These are phyloP conservation scores for Sarocladiaceae sp. DNA, from an alignment of 2,329 filamentous ascomycete genomes.

Conservation along the genomic window DNA sequence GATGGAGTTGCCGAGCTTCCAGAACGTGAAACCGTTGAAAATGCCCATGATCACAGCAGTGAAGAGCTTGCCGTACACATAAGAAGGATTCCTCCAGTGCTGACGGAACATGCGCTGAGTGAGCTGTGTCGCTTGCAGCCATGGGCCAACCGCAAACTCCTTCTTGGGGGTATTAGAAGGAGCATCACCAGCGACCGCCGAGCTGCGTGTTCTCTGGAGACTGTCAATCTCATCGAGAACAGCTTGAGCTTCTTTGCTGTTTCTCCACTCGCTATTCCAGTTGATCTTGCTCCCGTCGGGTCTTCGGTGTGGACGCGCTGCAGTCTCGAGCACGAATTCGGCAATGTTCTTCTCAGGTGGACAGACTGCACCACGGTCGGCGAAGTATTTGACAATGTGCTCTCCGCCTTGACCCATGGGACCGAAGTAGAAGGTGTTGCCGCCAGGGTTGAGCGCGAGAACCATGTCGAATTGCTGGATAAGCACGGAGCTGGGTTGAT, in stretches of 20 bases:
- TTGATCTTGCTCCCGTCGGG: conserved; percentile 44
- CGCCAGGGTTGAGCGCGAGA: conserved; percentile 46
- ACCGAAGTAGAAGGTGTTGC: conserved; percentile 50
- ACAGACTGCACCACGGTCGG: conserved; percentile 59
- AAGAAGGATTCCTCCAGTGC: conserved; percentile 73
- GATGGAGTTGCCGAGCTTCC: conserved; percentile 59
- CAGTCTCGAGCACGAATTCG: conserved; percentile 45
- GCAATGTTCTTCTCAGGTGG: conserved; percentile 50
- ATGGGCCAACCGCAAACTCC: conserved; percentile 64
- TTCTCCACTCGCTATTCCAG: conserved; percentile 73
- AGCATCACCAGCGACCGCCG: conserved; percentile 10
- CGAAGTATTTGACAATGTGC: conserved; percentile 46
- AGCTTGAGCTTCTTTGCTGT: conserved; percentile 55
- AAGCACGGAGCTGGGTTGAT: conserved; percentile 49
- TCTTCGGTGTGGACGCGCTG: conserved; percentile 28
- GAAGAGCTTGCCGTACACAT: conserved; percentile 75
- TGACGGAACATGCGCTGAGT: conserved; percentile 67
- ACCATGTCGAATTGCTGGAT: conserved; percentile 53
- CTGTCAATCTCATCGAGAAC: conserved; percentile 62
- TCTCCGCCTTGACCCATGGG: conserved; percentile 43
- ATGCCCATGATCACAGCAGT: conserved; percentile 66
- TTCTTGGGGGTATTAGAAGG: conserved; percentile 22
- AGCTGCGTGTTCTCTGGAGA: conserved; percentile 38
- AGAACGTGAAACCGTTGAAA: conserved; percentile 80
- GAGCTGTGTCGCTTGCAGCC: conserved; percentile 59